Conservation (phyloP, 768 basidiomycete species). For the Pleurotus ostreatus region DNA sequence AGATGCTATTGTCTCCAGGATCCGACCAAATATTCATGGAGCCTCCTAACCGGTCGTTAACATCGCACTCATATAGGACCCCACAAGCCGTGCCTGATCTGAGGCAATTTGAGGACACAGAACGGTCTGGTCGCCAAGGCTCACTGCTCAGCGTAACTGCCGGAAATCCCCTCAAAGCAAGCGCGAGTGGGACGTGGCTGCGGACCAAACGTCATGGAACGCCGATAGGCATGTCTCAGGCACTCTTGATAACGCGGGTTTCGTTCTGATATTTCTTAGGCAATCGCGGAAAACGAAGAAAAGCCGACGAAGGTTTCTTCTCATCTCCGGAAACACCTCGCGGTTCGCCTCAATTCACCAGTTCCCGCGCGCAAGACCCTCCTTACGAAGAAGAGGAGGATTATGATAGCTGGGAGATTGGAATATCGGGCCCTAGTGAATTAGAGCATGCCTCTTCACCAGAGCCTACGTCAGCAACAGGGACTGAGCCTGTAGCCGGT, state of each 20-base stretch:
- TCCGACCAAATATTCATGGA: not conserved
- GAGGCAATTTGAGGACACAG: not conserved
- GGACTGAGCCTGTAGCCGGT: not conserved
- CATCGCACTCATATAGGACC: not conserved
- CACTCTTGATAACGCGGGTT: too few relatives aligned
- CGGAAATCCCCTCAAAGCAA: not conserved
- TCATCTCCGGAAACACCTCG: not conserved
- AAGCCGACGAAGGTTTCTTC: not conserved
- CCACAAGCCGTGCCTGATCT: not conserved
- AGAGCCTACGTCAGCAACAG: not conserved
- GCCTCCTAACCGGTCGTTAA: not conserved
- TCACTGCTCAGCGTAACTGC: not conserved
- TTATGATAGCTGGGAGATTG: constrained; percentile 27
- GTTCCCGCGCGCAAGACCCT: not conserved
- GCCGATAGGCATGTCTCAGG: not conserved
- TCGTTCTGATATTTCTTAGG: too few relatives aligned
- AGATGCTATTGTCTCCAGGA: not conserved
- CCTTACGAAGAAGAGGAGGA: constrained; percentile 14
- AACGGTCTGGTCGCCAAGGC: not conserved
- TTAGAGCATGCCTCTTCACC: not conserved
- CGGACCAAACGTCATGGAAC: not conserved
- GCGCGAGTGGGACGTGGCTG: not conserved
- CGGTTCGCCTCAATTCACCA: not conserved
- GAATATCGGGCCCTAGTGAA: constrained; percentile 9
- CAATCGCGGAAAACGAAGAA: not conserved